Conservation (phyloP, 371 early-diverging fungal species). For the Rhizomucor pusillus region DNA sequence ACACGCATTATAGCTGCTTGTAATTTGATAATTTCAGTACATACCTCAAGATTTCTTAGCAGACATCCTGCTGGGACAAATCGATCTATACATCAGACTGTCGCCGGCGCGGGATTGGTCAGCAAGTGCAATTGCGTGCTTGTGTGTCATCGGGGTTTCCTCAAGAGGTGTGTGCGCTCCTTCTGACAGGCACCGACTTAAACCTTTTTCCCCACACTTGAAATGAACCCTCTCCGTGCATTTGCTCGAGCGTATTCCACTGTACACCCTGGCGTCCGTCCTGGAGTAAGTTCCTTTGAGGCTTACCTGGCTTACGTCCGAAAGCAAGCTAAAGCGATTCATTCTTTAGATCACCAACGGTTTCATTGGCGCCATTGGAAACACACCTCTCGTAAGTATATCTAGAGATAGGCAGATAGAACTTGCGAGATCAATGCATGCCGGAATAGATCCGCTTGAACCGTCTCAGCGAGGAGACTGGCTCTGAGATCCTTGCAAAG, state of each 20-base stretch:
- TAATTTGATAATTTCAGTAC: no score
- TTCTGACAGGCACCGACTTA: no score
- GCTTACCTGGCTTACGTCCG: no score
- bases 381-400: conserved; percentile 84
- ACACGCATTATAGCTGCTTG: no score
- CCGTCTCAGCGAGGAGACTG: conserved; percentile 77
- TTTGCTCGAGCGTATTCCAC: conserved; percentile 43
- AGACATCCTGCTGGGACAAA: no score
- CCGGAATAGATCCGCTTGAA: conserved; percentile 66
- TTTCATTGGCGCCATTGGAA: conserved; percentile 90
- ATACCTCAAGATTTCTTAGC: no score
- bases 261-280: conserved; percentile 32
- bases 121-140: no score
- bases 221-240: conserved; percentile 35
- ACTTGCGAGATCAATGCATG: neutral
- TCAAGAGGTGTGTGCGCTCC: no score
- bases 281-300: conserved; percentile 20
- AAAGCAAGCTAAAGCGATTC: no score
- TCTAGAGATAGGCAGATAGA: neutral
- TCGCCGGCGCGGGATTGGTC: no score
- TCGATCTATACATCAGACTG: no score
- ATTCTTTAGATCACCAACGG: conserved; percentile 60
- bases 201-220: neutral
- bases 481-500: conserved; percentile 88
- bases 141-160: no score